Evolutionary conservation across 768 basidiomycete genomes (phyloP), one percentile per base, ranked within the genome.

Genomic region (Hygrocybe coccinea): DNA sequence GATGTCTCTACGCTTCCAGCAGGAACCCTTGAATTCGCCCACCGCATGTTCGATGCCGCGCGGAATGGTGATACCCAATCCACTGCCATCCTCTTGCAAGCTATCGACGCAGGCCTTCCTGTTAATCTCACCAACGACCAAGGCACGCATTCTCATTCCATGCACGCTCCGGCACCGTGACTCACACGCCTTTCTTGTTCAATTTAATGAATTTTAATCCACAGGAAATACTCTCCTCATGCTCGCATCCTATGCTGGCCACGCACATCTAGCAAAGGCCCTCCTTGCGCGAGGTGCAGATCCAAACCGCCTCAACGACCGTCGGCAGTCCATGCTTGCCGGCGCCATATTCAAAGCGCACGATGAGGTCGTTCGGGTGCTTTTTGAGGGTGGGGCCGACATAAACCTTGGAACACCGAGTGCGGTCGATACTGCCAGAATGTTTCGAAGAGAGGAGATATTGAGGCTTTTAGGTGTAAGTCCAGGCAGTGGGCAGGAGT

Each of bases 321-420:
- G 79, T 2, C 81, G 80, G 0, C 89, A 91, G 61, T 83, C 85
- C 8, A 82, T 87, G 21, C 71, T 91, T 19, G 85, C 89, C 6
- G 89, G 89, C 2, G 88, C 85, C 0, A 81, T 90, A 0, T 91
- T 89, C 73, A 91, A 91, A 67, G 79, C 74, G 0, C 75, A 86
- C 62, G 78, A 81, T 54, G 83, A 81, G 6, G 74, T 89, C 45
- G 84, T 87, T 1, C 74, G 73, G n/a, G 70, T 73, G 1, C 76
- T 91, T 25, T 66, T 80, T 21, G 76, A 69, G 25, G 76, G 78
- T 5, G 76, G 80, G 3, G 88, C 88, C 0, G 79, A 90, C 68
- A 86, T 88, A 2, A 73, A 83, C 45, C 56, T 74, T 12, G 89
- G 89, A 5, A 77, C 68, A 22, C 88, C 89, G 1, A 86, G 76